Conservation (phyloP, 768 basidiomycete species). For the Postia placenta region DNA sequence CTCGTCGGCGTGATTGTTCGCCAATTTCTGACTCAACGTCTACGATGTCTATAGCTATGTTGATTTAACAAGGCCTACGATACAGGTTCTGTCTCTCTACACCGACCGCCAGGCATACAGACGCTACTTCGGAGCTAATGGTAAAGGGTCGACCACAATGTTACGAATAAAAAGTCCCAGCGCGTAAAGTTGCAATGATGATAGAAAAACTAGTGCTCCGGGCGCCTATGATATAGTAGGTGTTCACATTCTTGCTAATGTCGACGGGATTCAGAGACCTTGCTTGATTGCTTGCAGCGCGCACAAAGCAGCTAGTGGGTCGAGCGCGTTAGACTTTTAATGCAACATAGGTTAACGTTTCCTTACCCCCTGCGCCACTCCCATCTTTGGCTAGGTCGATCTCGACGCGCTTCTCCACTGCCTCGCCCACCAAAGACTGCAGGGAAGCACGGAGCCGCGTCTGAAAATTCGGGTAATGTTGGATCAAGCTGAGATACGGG, state of each 20-base stretch:
- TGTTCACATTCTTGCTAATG: neutral
- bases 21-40: too few relatives aligned
- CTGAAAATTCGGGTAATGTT: conserved; percentile 89
- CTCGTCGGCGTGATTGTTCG: too few relatives aligned
- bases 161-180: neutral
- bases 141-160: neutral
- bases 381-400: conserved; percentile 97
- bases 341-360: conserved; percentile 4
- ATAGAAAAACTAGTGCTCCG: neutral
- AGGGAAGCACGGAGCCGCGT: conserved; percentile 69
- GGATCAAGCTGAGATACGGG: conserved; percentile 72
- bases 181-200: neutral
- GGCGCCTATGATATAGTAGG: neutral
- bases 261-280: conserved; percentile 1
- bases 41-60: conserved; percentile 2
- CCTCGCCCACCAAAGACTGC: conserved; percentile 66
- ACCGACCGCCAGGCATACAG: neutral
- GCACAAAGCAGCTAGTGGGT: conserved; percentile 83
- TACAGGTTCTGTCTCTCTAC: neutral
- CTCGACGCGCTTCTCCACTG: conserved; percentile 72
- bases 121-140: neutral
- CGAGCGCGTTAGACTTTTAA: too few relatives aligned
- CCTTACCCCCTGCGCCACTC: conserved; percentile 93
- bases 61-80: neutral
- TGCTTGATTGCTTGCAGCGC: conserved; percentile 78